These are phyloP conservation scores for Epichloe aotearoae DNA, from an alignment of 2,329 filamentous ascomycete genomes.

Conservation along the genomic window DNA sequence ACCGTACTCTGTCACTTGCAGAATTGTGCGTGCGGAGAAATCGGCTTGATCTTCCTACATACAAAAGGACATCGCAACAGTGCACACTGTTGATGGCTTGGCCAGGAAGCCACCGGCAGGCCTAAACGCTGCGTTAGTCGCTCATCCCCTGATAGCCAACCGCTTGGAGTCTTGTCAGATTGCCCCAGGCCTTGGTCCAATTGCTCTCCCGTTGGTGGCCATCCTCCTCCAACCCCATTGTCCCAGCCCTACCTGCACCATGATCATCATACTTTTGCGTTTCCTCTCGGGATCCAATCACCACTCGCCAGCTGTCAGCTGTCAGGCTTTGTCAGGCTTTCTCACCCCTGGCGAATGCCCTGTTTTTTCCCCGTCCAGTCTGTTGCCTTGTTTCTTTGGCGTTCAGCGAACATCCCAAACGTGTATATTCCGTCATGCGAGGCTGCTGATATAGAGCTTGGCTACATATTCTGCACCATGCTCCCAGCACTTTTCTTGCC, in stretches of 20 bases:
- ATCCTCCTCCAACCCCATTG: background rate
- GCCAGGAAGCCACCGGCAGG: slow-evolving; percentile 1
- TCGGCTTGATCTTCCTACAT: background rate
- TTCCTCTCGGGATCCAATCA: slow-evolving; percentile 4
- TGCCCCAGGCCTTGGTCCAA: background rate
- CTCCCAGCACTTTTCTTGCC: background rate
- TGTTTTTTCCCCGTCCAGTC: background rate
- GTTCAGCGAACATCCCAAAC: background rate
- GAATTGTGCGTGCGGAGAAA: background rate
- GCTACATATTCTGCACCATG: background rate
- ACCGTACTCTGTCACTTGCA: background rate
- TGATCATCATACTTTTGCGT: background rate
- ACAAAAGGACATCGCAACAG: background rate
- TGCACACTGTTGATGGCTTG: background rate
- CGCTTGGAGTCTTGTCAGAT: background rate
- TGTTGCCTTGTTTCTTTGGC: background rate
- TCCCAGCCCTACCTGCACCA: background rate
- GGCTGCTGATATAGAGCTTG: background rate
- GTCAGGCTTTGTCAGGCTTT: background rate
- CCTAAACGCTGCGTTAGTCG: slow-evolving; percentile 2
- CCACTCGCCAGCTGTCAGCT: slow-evolving; percentile 5
- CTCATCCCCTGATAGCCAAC: background rate
- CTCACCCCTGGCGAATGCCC: background rate
- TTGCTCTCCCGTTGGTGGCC: background rate
- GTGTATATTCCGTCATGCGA: background rate